phyloP scores from a whole-genome alignment of 2,329 filamentous ascomycete species.

The Cladosporium cucumerinum region DNA sequence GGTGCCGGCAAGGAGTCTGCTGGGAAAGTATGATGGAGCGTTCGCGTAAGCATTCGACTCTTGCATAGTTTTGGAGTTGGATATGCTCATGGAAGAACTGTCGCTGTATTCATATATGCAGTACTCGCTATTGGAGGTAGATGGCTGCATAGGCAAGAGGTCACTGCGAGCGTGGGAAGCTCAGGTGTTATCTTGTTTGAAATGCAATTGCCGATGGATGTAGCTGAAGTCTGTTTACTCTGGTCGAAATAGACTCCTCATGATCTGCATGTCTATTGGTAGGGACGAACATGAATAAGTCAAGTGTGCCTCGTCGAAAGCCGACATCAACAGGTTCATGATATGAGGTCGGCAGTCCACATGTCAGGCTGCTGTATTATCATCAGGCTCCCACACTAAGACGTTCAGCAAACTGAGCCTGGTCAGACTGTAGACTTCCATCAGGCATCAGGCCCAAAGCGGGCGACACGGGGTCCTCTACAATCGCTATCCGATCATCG shows the following conservation, averaged over 20 bases:
- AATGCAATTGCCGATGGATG: neutral
- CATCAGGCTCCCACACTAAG: neutral
- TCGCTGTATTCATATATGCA: neutral
- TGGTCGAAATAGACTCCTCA: neutral
- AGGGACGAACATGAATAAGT: too few relatives aligned
- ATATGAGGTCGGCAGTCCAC: neutral
- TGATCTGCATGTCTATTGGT: too few relatives aligned
- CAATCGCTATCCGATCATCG: neutral
- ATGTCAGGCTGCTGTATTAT: neutral
- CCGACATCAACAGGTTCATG: neutral
- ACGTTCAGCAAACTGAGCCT: neutral
- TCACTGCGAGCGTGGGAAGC: neutral
- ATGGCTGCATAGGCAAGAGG: neutral
- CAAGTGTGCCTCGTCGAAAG: neutral
- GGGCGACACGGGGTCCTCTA: neutral
- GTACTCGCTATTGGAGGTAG: neutral
- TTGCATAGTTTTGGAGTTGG: neutral
- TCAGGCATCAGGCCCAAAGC: constrained; percentile 1
- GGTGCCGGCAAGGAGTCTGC: neutral
- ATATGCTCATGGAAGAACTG: neutral
- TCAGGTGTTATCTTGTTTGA: neutral
- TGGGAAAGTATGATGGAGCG: neutral
- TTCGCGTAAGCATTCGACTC: neutral
- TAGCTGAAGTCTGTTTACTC: neutral
- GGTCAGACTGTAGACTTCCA: neutral